These are phyloP conservation scores for Neonectria coccinea DNA, from an alignment of 2,329 filamentous ascomycete genomes.

Conservation along the genomic window DNA sequence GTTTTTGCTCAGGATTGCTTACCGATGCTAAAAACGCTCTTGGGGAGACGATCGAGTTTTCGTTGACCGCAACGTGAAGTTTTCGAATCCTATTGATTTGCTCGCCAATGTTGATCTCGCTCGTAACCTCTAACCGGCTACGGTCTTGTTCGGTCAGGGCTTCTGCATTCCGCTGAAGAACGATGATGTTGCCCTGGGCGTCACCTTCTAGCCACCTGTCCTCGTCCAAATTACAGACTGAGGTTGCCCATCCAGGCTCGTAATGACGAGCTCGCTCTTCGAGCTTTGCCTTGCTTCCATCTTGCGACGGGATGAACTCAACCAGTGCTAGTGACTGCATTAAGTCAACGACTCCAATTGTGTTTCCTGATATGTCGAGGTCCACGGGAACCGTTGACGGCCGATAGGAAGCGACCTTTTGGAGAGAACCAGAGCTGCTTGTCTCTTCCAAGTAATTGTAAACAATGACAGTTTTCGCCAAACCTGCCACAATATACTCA, in stretches of 20 bases:
- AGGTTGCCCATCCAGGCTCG: constrained; percentile 84
- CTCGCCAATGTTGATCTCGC: constrained; percentile 89
- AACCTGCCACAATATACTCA: constrained; percentile 83
- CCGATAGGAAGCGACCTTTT: constrained; percentile 80
- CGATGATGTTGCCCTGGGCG: constrained; percentile 86
- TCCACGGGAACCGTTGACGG: constrained; percentile 88
- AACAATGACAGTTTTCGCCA: constrained; percentile 86
- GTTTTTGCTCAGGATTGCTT: constrained; percentile 51
- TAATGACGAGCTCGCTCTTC: constrained; percentile 83
- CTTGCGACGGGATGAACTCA: constrained; percentile 71
- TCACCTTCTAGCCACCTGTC: constrained; percentile 87
- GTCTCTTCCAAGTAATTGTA: constrained; percentile 69
- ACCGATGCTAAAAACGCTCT: constrained; percentile 91
- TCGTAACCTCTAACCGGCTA: constrained; percentile 76
- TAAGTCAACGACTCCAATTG: constrained; percentile 87
- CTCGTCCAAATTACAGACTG: constrained; percentile 77
- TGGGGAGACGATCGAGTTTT: constrained; percentile 78
- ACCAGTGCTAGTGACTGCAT: constrained; percentile 93
- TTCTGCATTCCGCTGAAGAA: constrained; percentile 78
- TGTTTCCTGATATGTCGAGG: constrained; percentile 77
- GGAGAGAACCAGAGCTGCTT: constrained; percentile 67
- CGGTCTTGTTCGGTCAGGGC: constrained; percentile 82
- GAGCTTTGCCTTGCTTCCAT: constrained; percentile 71
- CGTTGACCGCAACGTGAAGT: constrained; percentile 74
- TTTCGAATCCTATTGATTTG: constrained; percentile 90